These are phyloP conservation scores for Discostella stelligera DNA, from an alignment of 352 stramenopile species.

Conservation along the genomic window DNA sequence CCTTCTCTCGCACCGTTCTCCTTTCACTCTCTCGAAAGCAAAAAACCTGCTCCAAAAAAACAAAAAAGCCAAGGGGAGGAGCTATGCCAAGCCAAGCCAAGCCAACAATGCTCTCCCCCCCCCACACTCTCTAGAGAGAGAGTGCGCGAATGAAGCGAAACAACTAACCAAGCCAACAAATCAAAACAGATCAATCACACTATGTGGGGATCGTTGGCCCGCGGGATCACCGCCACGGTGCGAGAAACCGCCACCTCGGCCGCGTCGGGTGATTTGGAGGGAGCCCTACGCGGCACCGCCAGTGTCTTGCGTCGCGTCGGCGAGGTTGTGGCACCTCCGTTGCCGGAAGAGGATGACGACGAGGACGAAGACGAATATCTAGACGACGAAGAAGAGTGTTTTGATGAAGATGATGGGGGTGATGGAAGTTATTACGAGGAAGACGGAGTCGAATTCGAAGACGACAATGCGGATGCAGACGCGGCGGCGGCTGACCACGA, in stretches of 20 bases:
- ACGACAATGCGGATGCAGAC: conserved; percentile 8
- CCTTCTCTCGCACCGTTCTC: too few relatives aligned
- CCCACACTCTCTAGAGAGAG: too few relatives aligned
- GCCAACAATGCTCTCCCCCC: too few relatives aligned
- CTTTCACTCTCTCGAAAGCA: too few relatives aligned
- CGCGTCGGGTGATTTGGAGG: background rate
- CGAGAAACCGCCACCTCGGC: conserved; percentile 31
- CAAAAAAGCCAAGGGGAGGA: too few relatives aligned
- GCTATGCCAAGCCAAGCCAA: too few relatives aligned
- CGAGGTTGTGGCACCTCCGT: conserved; percentile 67
- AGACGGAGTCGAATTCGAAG: conserved; percentile 42
- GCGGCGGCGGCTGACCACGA: conserved; percentile 1
- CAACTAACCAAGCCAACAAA: background rate
- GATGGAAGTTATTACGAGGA: conserved; percentile 5
- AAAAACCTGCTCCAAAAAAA: too few relatives aligned
- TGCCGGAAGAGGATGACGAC: conserved; percentile 40
- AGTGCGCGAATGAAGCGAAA: background rate
- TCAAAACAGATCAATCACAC: background rate
- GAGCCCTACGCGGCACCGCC: conserved; percentile 14
- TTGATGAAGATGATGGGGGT: conserved; percentile 30
- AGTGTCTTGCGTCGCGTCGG: conserved; percentile 54
- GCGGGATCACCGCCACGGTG: conserved; percentile 36
- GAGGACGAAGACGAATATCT: conserved; percentile 34
- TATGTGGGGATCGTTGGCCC: conserved; percentile 51
- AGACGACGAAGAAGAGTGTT: conserved; percentile 32